These are phyloP conservation scores for Colletotrichum sp. DNA, from an alignment of 2,329 filamentous ascomycete genomes.

Conservation along the genomic window DNA sequence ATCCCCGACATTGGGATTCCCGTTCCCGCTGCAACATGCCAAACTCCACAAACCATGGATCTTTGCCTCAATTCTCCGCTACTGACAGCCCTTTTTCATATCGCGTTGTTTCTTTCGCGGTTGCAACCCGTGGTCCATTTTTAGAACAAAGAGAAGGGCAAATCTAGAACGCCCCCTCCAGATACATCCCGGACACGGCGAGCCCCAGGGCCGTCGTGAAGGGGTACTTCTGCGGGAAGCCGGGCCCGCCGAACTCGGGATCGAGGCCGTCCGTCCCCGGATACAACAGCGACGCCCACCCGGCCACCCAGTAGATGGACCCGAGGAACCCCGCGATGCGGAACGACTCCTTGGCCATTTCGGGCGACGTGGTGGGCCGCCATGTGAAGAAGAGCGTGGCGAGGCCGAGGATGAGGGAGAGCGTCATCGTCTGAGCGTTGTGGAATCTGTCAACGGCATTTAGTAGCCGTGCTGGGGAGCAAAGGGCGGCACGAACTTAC, in stretches of 20 bases:
- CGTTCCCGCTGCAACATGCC: background rate
- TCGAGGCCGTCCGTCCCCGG: slow-evolving; percentile 45
- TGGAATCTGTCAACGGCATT: slow-evolving; percentile 36
- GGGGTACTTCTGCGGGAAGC: slow-evolving; percentile 40
- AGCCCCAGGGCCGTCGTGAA: slow-evolving; percentile 9
- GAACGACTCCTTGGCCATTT: slow-evolving; percentile 33
- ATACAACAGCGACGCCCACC: slow-evolving; percentile 38
- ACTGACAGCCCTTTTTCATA: background rate
- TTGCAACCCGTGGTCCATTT: background rate
- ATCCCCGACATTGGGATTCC: background rate
- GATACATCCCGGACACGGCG: slow-evolving; percentile 5
- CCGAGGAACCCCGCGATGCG: slow-evolving; percentile 38
- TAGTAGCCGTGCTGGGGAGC: no score
- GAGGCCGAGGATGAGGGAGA: slow-evolving; percentile 42
- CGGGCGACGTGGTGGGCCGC: slow-evolving; percentile 27
- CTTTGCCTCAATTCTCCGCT: background rate
- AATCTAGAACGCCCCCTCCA: background rate
- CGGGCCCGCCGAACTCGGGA: slow-evolving; percentile 47
- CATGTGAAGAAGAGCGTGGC: slow-evolving; percentile 46
- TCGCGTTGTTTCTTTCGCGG: background rate
- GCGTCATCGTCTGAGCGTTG: slow-evolving; percentile 44
- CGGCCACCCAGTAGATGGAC: slow-evolving; percentile 46
- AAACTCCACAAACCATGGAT: background rate
- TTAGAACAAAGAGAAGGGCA: background rate
- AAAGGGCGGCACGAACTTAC: slow-evolving; percentile 23